Percentiles rank a stretch among this genome's conserved stretches.
Evolutionary conservation across 352 stramenopile genomes (phyloP).

Genomic region (Pythium biforme): DNA sequence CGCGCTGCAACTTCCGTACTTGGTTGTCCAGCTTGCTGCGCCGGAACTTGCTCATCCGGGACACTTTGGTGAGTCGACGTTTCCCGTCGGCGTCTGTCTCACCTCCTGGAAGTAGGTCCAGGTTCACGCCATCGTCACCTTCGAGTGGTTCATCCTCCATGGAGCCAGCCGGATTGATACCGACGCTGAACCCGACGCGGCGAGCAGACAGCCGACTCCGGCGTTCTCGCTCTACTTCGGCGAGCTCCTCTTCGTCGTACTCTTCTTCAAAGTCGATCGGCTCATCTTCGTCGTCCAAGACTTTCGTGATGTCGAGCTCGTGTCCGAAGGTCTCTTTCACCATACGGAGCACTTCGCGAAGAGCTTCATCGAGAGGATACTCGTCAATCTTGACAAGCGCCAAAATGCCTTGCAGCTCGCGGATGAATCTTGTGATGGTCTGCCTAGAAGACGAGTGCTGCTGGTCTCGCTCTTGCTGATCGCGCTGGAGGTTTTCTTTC

Average conservation of each 20-base stretch:
- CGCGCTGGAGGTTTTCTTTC: constrained; percentile 60
- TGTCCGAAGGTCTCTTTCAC: constrained; percentile 56
- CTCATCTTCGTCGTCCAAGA: constrained; percentile 68
- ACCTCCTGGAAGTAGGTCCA: not conserved
- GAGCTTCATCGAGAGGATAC: constrained; percentile 73
- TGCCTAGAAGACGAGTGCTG: constrained; percentile 56
- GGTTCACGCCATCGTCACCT: not conserved
- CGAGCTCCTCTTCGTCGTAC: constrained; percentile 50
- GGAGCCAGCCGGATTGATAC: constrained; percentile 3
- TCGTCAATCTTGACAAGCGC: constrained; percentile 72
- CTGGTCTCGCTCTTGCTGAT: constrained; percentile 51
- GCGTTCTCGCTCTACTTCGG: constrained; percentile 33
- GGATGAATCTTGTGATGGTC: constrained; percentile 52
- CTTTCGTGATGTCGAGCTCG: constrained; percentile 41
- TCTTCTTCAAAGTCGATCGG: constrained; percentile 59
- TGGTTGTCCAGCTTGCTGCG: constrained; percentile 68
- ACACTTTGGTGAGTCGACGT: constrained; percentile 29
- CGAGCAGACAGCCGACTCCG: constrained; percentile 16
- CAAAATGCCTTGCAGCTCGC: constrained; percentile 63
- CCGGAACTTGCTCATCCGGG: constrained; percentile 63
- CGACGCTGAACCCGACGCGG: constrained; percentile 20
- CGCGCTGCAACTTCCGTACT: constrained; percentile 57
- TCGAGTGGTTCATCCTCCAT: constrained; percentile 10
- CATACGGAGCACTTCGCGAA: constrained; percentile 68
- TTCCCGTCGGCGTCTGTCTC: constrained; percentile 11